A percentile compares a stretch with the other conserved stretches of the same genome.
phyloP scores from a whole-genome alignment of 495 filamentous ascomycete species.

The Tuber indicum region DNA sequence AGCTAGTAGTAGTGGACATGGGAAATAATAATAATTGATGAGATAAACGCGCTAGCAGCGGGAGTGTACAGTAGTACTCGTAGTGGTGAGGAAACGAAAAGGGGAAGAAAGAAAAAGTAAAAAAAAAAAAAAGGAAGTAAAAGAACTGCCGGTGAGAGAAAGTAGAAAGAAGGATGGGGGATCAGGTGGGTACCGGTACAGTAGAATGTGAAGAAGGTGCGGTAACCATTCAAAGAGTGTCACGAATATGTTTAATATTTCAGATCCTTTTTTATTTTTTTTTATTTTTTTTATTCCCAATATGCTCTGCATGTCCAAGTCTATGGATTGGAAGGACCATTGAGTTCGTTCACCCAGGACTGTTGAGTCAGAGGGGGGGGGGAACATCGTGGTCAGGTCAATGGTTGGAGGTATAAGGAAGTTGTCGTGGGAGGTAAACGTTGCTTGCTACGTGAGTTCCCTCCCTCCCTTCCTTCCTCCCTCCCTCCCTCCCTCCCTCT shows the following conservation, averaged over 20 bases:
- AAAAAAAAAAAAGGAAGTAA: too few species aligned
- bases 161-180: background rate
- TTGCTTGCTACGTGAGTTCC: background rate
- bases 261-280: background rate
- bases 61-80: too few species aligned
- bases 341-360: background rate
- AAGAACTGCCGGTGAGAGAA: background rate
- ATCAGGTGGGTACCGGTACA: background rate
- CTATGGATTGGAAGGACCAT: background rate
- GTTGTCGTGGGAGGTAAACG: background rate
- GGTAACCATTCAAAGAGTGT: background rate
- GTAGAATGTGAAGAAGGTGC: background rate
- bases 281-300: background rate
- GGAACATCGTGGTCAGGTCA: background rate
- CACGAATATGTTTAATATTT: background rate
- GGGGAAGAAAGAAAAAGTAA: background rate
- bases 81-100: background rate
- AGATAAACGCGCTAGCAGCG: background rate
- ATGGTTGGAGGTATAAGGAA: background rate
- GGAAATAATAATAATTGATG: background rate
- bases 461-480: background rate
- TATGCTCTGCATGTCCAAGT: background rate
- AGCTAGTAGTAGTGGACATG: background rate
- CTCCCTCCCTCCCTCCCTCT: too few species aligned
- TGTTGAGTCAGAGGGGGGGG: background rate